Percentiles rank a stretch among this genome's conserved stretches.
These are phyloP conservation scores for Vanrija pseudolonga DNA, from an alignment of 1,284 basidiomycete genomes.

Conservation along the genomic window DNA sequence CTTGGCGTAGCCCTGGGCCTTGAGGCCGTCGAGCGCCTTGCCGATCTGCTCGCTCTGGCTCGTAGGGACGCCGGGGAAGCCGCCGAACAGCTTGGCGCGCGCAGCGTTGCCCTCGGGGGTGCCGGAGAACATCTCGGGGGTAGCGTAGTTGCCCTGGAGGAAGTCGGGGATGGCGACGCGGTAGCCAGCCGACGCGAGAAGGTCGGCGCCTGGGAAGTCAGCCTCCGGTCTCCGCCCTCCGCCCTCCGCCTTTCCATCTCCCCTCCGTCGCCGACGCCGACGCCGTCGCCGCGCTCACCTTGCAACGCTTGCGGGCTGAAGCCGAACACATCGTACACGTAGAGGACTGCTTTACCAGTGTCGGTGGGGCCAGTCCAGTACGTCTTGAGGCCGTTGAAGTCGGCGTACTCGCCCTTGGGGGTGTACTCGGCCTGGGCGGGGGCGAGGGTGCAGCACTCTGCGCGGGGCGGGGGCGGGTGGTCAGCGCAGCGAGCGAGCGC, in stretches of 20 bases:
- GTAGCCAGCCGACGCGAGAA: slow-evolving; percentile 45
- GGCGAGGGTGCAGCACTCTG: slow-evolving; percentile 53
- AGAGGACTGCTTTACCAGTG: slow-evolving; percentile 35
- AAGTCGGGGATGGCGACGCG: slow-evolving; percentile 53
- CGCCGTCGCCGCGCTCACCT: no score
- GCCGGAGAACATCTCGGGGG: slow-evolving; percentile 38
- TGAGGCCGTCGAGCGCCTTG: slow-evolving; percentile 40
- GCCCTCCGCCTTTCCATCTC: background rate
- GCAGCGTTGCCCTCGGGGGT: slow-evolving; percentile 23
- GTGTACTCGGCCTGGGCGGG: slow-evolving; percentile 53
- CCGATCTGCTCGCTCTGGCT: slow-evolving; percentile 35
- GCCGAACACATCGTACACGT: slow-evolving; percentile 47
- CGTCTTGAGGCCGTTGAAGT: slow-evolving; percentile 47
- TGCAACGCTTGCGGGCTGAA: slow-evolving; percentile 11
- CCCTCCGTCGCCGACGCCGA: no score
- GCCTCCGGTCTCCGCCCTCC: background rate
- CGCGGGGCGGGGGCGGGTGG: no score
- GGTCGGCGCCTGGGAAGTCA: slow-evolving; percentile 40
- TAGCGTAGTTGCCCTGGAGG: slow-evolving; percentile 46
- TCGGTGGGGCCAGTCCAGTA: slow-evolving; percentile 41
- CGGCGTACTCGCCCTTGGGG: slow-evolving; percentile 48
- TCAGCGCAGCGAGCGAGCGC: no score
- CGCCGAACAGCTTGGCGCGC: slow-evolving; percentile 32
- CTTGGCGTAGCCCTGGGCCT: slow-evolving; percentile 34
- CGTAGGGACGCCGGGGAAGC: slow-evolving; percentile 34